A percentile compares a stretch with the other conserved stretches of the same genome.
phyloP scores from a whole-genome alignment of 1,284 basidiomycete species.

The Boletus sp. region DNA sequence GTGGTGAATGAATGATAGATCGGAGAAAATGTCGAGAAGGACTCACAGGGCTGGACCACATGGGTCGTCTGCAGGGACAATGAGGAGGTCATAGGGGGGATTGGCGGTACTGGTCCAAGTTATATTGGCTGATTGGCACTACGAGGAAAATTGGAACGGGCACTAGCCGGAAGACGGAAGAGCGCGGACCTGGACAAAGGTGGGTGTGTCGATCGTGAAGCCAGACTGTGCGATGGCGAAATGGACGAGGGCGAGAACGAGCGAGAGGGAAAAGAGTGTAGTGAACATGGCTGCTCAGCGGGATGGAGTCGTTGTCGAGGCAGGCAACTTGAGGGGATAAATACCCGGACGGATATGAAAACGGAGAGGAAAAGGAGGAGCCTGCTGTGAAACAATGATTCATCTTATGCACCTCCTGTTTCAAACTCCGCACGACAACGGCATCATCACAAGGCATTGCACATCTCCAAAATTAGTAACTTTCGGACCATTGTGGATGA shows the following conservation, averaged over 20 bases:
- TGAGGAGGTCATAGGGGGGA: constrained; percentile 56
- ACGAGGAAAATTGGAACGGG: constrained; percentile 4
- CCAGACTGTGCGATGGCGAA: constrained; percentile 45
- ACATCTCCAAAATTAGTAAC: not conserved
- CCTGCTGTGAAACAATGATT: not conserved
- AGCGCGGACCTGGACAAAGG: constrained; percentile 50
- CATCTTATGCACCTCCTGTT: constrained; percentile 9
- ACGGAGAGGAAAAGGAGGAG: not conserved
- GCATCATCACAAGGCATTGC: not conserved
- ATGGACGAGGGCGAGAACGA: constrained; percentile 55
- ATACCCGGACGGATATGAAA: constrained; percentile 25
- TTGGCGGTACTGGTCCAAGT: constrained; percentile 46
- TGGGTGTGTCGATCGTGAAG: constrained; percentile 50
- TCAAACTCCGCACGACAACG: constrained; percentile 26
- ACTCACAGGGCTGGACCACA: constrained; percentile 61
- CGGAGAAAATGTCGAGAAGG: not conserved
- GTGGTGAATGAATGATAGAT: constrained; percentile 9
- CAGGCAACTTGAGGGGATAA: constrained; percentile 9
- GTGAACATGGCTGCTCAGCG: constrained; percentile 54
- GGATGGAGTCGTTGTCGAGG: constrained; percentile 17
- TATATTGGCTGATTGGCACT: constrained; percentile 55
- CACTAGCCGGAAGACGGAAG: not conserved
- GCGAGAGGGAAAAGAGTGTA: constrained; percentile 68
- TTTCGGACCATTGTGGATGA: no score
- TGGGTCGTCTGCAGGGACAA: constrained; percentile 48